Base-by-base conservation (phyloP, 1,284 basidiomycete species). In the Puccinia coronata region DNA sequence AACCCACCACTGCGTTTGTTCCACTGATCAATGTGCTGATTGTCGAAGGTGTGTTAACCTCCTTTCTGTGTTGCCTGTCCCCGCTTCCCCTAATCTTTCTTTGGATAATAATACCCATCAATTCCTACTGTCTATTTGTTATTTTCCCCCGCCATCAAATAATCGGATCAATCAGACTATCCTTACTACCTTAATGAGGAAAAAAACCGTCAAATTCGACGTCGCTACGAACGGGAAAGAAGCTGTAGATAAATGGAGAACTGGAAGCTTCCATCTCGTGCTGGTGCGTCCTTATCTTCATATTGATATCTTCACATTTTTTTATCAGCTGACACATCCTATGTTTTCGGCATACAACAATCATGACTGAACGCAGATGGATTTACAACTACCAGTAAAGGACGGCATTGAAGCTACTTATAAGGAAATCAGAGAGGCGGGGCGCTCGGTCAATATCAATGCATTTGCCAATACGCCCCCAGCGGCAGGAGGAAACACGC, bases 301-400 rank as follows among this genome's bases (percentile, higher is more conserved):
- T 25, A 23, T 36, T 41, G 39, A 57, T 1, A 11, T 43, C 11
- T 20, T n/a, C n/a, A n/a, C n/a, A n/a, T n/a, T 70, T 49, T 53
- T 65, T 47, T 8, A 81, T 49, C 43, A 8, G n/a, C 23, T 57
- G 6, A 57, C 9, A 57, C 6, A 31, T 72, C 2, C 12, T 73
- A 3, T 73, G 49, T 20, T n/a, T n/a, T n/a, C n/a, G n/a, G n/a
- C n/a, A n/a, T n/a, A n/a, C n/a, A n/a, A n/a, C n/a, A n/a, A n/a
- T n/a, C n/a, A n/a, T n/a, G n/a, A n/a, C n/a, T n/a, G n/a, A 25
- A 39, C 31, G 31, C 84, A 97, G 94, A 99, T 99, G 97, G 97
- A 99, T 87, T 98, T 99, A 82, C 96, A 98, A 88, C 93, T 99
- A 89, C 97, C 97, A 8, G 92, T 98, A 83, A 98, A 98, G 93